Base-by-base conservation (phyloP, 1,284 basidiomycete species). In the Phellopilus nigrolimitatus region DNA sequence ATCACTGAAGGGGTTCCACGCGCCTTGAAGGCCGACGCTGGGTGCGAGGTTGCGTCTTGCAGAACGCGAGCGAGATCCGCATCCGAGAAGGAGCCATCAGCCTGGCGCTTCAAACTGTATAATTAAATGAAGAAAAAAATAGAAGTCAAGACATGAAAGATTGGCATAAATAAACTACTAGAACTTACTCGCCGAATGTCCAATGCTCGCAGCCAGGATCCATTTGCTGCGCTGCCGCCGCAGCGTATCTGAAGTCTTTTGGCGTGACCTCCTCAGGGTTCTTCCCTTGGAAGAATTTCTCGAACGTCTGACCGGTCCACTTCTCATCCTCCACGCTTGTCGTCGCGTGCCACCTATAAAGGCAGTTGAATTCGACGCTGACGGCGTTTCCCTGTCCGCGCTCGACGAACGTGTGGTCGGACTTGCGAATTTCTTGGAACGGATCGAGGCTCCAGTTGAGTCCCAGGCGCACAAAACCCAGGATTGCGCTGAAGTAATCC, bases 1-100 rank as follows among this genome's bases (percentile, higher is more conserved):
- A 94, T 84, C 49, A 78, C 65, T 64, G 72, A 68, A 28, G 91
- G 91, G 1, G 84, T 88, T 8, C 85, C 80, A 27, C 86, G 80
- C 27, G 91, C 91, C 50, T 82, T 73, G 73, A 94, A 94, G 10
- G 84, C 76, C 38, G 72, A 82, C 5, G 90, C 91, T 21, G 86
- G 79, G 52, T 84, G 75, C 54, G 83, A 79, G 0, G 85, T 89
- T 10, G 85, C 75, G 56, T 80, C 67, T 50, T 85, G 77, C n/a
- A 92, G 63, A 49, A 86, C 65, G 1, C 69, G 70, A 0, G 88
- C 89, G 13, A 95, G 73, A 50, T 86, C 81, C 5, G 75, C 75
- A 62, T 93, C 88, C 30, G 75, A 78, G 70, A 91, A 91, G 2
- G 60, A 67, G 38, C 79, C 80, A 61, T 87, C 73, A 19, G 59